Evolutionary conservation across 140 eudicot genomes (phyloP).

Genomic region (Flaveria floridana): DNA sequence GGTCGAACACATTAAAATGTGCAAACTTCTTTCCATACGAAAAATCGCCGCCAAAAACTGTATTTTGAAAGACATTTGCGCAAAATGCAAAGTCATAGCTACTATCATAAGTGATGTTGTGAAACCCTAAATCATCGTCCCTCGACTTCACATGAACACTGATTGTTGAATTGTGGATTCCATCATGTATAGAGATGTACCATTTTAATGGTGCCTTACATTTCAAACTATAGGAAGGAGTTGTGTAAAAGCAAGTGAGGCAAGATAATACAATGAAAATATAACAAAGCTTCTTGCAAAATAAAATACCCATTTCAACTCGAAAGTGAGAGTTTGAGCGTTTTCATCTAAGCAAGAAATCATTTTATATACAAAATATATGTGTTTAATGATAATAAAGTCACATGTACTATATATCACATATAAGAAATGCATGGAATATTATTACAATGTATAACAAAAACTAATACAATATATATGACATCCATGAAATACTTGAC

Average conservation of each 20-base stretch:
- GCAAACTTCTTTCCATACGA: background rate
- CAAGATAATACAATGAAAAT: background rate
- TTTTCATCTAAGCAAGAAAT: background rate
- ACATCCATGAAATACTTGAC: background rate
- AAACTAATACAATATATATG: background rate
- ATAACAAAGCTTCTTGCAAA: background rate
- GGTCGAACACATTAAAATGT: background rate
- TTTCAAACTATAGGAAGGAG: background rate
- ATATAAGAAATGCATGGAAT: background rate
- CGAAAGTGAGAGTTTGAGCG: background rate
- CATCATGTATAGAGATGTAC: background rate
- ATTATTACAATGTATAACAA: background rate
- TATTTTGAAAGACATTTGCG: background rate
- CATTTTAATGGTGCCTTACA: background rate
- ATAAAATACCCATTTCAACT: background rate
- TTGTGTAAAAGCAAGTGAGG: background rate
- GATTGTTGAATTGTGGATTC: conserved; percentile 2
- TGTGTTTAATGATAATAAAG: too few relatives aligned
- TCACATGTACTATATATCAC: too few relatives aligned
- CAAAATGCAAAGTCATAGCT: background rate
- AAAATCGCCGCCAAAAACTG: conserved; percentile 12
- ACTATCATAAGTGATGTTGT: background rate
- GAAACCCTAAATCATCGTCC: conserved; percentile 14
- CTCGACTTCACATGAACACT: conserved; percentile 2
- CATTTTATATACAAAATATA: background rate